phyloP scores from a whole-genome alignment of 257 asterid genomes.

The Nemophila menziesii region DNA sequence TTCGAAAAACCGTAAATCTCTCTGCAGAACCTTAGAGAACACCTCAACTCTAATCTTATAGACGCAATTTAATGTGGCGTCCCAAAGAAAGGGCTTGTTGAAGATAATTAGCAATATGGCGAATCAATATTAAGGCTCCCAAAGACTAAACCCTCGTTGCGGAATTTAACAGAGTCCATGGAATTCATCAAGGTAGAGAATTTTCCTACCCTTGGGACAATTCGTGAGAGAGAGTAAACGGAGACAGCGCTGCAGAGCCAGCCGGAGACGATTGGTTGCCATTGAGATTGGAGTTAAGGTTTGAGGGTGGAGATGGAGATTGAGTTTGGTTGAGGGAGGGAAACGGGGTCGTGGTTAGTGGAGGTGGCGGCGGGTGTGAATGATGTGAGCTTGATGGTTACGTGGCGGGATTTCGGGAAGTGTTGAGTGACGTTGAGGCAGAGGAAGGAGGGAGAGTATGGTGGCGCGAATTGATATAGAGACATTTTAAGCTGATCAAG shows the following conservation, averaged over 20 bases:
- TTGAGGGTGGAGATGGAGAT: constrained; percentile 34
- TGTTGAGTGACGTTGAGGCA: constrained; percentile 13
- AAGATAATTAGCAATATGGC: constrained; percentile 45
- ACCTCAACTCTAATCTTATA: constrained; percentile 47
- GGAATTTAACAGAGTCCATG: constrained; percentile 20
- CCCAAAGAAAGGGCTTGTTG: constrained; percentile 81
- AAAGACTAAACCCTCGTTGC: constrained; percentile 30
- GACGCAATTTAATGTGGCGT: constrained; percentile 64
- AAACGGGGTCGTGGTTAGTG: constrained; percentile 15
- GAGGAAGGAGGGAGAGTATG: constrained; percentile 9
- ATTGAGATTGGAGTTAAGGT: constrained; percentile 61
- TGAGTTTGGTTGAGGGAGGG: too few relatives aligned
- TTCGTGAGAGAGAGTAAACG: constrained; percentile 68
- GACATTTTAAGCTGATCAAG: constrained; percentile 14
- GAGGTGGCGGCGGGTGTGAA: constrained; percentile 17
- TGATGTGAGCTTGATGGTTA: constrained; percentile 5
- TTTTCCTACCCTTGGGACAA: constrained; percentile 54
- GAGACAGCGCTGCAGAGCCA: constrained; percentile 66
- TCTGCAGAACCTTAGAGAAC: constrained; percentile 49
- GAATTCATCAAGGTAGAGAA: constrained; percentile 30
- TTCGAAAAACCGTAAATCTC: constrained; percentile 76
- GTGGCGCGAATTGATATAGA: constrained; percentile 17
- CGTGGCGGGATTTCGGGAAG: constrained; percentile 12
- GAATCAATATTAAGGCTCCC: constrained; percentile 34
- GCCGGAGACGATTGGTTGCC: constrained; percentile 66